These are phyloP conservation scores for Colletotrichum brevisporum DNA, from an alignment of 2,329 filamentous ascomycete species.

Conservation along the genomic window DNA sequence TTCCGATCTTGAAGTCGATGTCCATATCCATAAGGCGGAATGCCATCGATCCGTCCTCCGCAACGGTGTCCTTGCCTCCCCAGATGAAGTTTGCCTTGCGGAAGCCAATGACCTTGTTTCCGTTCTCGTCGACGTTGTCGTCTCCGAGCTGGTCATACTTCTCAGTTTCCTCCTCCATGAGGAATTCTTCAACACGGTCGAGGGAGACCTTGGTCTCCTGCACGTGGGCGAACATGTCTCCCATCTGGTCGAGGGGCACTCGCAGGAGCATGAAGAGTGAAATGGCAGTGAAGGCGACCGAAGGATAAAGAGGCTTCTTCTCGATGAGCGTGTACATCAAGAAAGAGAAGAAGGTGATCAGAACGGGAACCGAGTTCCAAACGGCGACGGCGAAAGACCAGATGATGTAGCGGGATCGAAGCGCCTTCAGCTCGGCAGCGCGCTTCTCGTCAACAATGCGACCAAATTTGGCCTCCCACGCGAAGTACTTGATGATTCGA, in stretches of 20 bases:
- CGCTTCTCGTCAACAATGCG: slow-evolving; percentile 92
- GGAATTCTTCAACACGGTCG: slow-evolving; percentile 94
- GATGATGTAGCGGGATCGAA: slow-evolving; percentile 87
- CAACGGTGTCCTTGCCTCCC: slow-evolving; percentile 78
- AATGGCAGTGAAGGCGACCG: slow-evolving; percentile 94
- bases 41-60: slow-evolving; percentile 76
- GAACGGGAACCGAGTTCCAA: slow-evolving; percentile 94
- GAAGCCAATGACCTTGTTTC: slow-evolving; percentile 85
- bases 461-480: slow-evolving; percentile 95
- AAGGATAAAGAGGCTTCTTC: slow-evolving; percentile 89
- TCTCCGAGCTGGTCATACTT: slow-evolving; percentile 89
- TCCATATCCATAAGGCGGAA: slow-evolving; percentile 89
- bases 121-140: slow-evolving; percentile 77
- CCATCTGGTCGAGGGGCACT: slow-evolving; percentile 93
- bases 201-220: slow-evolving; percentile 98
- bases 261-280: slow-evolving; percentile 95
- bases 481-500: slow-evolving; percentile 99
- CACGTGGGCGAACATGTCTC: slow-evolving; percentile 98
- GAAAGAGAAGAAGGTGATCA: slow-evolving; percentile 98
- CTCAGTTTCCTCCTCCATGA: slow-evolving; percentile 94
- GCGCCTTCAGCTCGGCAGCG: slow-evolving; percentile 79
- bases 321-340: slow-evolving; percentile 92
- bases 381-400: slow-evolving; percentile 94
- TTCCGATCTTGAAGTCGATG: slow-evolving; percentile 85
- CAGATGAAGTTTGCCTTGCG: slow-evolving; percentile 89